Evolutionary conservation across 2,329 filamentous ascomycete species (phyloP).

Genomic region (Cladosporium austrohemisphaericum): DNA sequence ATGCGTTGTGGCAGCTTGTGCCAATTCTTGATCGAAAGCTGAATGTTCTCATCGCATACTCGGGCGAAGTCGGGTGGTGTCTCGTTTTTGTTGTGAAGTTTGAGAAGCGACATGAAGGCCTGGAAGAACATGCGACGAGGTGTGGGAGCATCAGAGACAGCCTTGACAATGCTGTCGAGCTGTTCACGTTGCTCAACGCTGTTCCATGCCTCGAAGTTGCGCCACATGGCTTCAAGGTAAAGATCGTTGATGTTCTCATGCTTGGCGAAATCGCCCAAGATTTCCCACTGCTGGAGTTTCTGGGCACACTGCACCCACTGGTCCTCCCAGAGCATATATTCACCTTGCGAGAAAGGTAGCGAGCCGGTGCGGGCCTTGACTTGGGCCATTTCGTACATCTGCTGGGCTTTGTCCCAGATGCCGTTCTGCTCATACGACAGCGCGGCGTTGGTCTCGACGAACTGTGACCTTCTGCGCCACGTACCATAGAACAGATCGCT

Average conservation of each 20-base stretch:
- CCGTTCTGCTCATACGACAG: conserved; percentile 98
- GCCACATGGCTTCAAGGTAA: conserved; percentile 91
- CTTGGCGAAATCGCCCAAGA: conserved; percentile 94
- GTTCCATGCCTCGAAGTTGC: conserved; percentile 92
- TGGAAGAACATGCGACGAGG: conserved; percentile 95
- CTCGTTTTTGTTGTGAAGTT: conserved; percentile 87
- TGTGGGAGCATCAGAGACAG: conserved; percentile 94
- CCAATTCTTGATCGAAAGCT: conserved; percentile 96
- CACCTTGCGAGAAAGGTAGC: conserved; percentile 91
- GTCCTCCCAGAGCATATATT: conserved; percentile 99
- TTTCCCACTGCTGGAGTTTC: conserved; percentile 98
- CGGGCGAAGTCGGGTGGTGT: conserved; percentile 75
- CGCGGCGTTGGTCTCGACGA: conserved; percentile 94
- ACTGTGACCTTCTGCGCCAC: conserved; percentile 91
- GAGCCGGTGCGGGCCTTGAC: conserved; percentile 94
- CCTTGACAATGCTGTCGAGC: conserved; percentile 89
- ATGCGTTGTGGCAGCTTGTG: conserved; percentile 92
- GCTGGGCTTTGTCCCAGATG: conserved; percentile 98
- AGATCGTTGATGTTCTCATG: conserved; percentile 98
- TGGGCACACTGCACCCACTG: conserved; percentile 98
- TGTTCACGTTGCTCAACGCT: conserved; percentile 81
- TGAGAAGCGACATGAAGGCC: conserved; percentile 93
- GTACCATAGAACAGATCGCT: conserved; percentile 97
- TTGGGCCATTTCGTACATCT: conserved; percentile 92
- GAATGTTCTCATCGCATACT: conserved; percentile 93